Conservation (phyloP, 2,329 filamentous ascomycete species). For the Bertia moriformis region DNA sequence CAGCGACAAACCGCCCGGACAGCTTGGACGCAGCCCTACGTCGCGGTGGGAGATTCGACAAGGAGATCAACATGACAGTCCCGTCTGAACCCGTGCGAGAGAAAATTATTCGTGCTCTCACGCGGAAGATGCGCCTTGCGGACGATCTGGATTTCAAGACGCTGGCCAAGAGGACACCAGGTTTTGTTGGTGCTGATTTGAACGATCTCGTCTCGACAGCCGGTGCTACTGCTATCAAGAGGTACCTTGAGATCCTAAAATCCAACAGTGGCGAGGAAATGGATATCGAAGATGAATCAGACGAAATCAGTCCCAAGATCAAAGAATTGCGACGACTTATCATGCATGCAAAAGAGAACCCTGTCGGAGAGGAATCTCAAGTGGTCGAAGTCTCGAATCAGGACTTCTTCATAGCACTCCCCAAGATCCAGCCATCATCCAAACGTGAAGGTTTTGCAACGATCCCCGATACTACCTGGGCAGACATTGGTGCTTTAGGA, state of each 20-base stretch:
- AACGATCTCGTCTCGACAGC: conserved; percentile 42
- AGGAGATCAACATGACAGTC: conserved; percentile 74
- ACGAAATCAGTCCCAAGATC: conserved; percentile 6
- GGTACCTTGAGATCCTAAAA: conserved; percentile 2
- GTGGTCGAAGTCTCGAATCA: conserved; percentile 41
- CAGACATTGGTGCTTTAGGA: conserved; percentile 73
- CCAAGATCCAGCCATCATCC: conserved; percentile 63
- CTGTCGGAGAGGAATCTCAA: conserved; percentile 24
- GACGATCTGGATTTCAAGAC: conserved; percentile 58
- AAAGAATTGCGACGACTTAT: conserved; percentile 3
- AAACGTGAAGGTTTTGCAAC: conserved; percentile 91
- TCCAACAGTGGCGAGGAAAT: conserved; percentile 21
- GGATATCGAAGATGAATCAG: conserved; percentile 31
- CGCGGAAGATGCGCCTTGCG: conserved; percentile 46
- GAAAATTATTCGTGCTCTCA: conserved; percentile 63
- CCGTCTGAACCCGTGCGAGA: conserved; percentile 67
- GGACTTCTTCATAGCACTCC: conserved; percentile 63
- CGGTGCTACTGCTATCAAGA: conserved; percentile 11
- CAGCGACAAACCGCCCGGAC: conserved; percentile 79
- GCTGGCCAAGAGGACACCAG: conserved; percentile 73
- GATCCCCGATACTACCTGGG: conserved; percentile 85
- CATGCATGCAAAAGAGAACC: conserved; percentile 14
- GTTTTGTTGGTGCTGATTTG: conserved; percentile 84
- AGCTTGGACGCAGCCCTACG: conserved; percentile 68
- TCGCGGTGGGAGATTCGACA: conserved; percentile 63